Evolutionary conservation across 2,329 filamentous ascomycete genomes (phyloP).

Genomic region (Trichoderma oligosporum): DNA sequence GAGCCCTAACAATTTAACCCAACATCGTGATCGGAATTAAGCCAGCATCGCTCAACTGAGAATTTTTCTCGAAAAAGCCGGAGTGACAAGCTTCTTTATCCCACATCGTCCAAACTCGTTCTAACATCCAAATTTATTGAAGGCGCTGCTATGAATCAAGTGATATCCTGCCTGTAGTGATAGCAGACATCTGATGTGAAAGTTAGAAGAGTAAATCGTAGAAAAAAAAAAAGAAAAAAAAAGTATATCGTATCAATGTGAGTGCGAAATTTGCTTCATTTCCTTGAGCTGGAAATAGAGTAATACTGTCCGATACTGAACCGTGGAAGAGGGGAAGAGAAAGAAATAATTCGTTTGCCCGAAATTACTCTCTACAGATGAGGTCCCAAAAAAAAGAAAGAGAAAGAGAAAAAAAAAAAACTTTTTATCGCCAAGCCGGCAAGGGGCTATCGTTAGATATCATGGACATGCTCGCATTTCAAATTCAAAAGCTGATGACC

Average conservation of each 20-base stretch:
- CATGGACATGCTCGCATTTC: constrained; percentile 2
- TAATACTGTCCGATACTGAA: background rate
- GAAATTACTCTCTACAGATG: constrained; percentile 1
- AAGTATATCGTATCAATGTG: background rate
- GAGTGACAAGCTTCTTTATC: background rate
- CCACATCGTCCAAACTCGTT: constrained; percentile 5
- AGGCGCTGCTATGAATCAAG: constrained; percentile 4
- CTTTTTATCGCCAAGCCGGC: background rate
- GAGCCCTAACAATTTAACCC: background rate
- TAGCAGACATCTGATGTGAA: constrained; percentile 15
- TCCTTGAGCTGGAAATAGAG: background rate
- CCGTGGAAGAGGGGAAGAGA: background rate
- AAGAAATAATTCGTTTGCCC: background rate
- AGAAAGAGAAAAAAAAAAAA: constrained; percentile 1
- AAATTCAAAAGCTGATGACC: background rate
- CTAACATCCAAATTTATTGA: background rate
- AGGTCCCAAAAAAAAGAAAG: background rate
- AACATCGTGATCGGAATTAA: background rate
- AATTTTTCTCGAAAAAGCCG: background rate
- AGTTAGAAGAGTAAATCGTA: constrained; percentile 14
- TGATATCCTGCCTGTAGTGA: background rate
- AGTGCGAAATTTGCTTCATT: background rate
- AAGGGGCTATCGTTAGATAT: constrained; percentile 3
- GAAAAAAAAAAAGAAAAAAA: background rate
- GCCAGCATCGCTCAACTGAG: background rate